Evolutionary conservation across 2,329 filamentous ascomycete species (phyloP).

Genomic region (Ceratocystis albifundus): DNA sequence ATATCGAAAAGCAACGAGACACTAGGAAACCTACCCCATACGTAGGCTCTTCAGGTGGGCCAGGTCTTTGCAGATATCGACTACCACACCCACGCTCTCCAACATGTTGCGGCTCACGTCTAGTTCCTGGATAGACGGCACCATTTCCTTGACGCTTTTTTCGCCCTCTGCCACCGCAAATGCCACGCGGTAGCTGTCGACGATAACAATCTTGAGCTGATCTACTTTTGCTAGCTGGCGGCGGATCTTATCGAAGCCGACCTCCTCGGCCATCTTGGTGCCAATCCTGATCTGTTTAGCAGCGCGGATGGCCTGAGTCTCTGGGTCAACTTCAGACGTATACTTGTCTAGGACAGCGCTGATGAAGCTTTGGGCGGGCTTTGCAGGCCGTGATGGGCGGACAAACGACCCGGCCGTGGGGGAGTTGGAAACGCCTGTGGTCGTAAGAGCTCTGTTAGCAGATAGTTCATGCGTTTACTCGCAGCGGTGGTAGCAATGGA

Average conservation of each 20-base stretch:
- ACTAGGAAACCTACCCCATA: constrained; percentile 15
- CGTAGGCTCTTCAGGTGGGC: constrained; percentile 49
- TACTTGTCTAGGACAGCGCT: constrained; percentile 77
- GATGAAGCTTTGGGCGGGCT: constrained; percentile 60
- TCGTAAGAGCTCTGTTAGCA: not conserved
- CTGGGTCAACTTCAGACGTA: constrained; percentile 42
- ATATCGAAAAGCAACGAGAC: not conserved
- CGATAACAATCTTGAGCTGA: constrained; percentile 67
- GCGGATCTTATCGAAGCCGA: constrained; percentile 89
- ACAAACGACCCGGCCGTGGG: constrained; percentile 76
- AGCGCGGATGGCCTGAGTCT: constrained; percentile 24
- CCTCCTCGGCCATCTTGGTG: constrained; percentile 79
- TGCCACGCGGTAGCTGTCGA: constrained; percentile 62
- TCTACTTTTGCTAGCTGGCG: constrained; percentile 64
- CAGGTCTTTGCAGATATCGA: constrained; percentile 59
- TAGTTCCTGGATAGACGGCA: constrained; percentile 60
- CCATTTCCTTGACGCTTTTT: constrained; percentile 39
- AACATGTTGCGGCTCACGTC: constrained; percentile 81
- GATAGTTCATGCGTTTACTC: not conserved
- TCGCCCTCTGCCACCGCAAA: constrained; percentile 30
- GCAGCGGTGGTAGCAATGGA: not conserved
- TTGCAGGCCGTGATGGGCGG: constrained; percentile 59
- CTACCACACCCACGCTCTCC: constrained; percentile 52
- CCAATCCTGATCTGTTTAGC: constrained; percentile 51
- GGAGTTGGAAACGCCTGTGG: constrained; percentile 47